A percentile compares a stretch with the other conserved stretches of the same genome.
Evolutionary conservation across 495 filamentous ascomycete genomes (phyloP).

Genomic region (Penicillium pulvis): DNA sequence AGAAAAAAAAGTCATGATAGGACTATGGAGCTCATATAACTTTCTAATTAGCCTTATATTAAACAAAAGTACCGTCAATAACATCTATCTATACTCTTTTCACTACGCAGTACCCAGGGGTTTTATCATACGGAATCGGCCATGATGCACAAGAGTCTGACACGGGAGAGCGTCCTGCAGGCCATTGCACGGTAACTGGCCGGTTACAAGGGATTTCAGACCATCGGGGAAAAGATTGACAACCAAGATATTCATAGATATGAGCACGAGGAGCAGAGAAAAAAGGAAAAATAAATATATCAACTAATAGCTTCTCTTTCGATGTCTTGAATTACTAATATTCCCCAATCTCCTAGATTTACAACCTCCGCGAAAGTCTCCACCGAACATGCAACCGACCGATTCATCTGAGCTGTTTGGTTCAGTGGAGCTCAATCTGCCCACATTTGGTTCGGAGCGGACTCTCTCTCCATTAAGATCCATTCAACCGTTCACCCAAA

Average conservation of each 20-base stretch:
- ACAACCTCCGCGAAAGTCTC: constrained; percentile 12
- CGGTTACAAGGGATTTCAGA: background rate
- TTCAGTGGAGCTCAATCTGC: constrained; percentile 18
- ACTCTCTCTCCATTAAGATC: constrained; percentile 7
- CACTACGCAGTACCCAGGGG: background rate
- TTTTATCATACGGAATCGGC: constrained; percentile 1
- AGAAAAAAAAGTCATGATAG: background rate
- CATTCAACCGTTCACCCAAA: constrained; percentile 9
- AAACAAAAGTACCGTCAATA: background rate
- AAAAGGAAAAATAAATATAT: background rate
- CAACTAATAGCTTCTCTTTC: too few relatives aligned
- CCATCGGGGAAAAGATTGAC: background rate
- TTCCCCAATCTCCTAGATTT: background rate
- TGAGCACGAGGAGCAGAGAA: background rate
- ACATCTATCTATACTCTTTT: background rate
- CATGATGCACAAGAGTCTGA: constrained; percentile 19
- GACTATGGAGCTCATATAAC: background rate
- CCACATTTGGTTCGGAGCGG: background rate
- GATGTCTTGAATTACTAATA: background rate
- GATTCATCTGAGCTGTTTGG: constrained; percentile 10
- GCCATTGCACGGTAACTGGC: constrained; percentile 14
- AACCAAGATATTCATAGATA: background rate
- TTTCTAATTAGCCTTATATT: background rate
- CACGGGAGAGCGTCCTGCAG: constrained; percentile 22
- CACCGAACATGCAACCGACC: constrained; percentile 10